phyloP scores from a whole-genome alignment of 805 yeast species.

The Sugiyamaella valdiviana region DNA sequence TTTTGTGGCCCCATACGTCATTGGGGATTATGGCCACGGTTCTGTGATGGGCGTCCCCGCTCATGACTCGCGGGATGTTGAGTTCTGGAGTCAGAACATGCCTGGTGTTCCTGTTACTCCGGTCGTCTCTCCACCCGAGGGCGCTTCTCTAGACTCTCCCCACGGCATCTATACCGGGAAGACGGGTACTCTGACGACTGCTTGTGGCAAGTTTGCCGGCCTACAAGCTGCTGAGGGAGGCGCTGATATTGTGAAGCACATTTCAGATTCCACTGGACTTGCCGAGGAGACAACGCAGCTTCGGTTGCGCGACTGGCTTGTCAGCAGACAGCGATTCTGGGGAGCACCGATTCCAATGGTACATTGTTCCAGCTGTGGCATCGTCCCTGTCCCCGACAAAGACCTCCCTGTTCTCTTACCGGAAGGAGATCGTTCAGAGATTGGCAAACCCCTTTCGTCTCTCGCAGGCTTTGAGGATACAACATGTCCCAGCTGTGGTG shows the following conservation, averaged over 20 bases:
- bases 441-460: slow-evolving; percentile 56
- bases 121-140: slow-evolving; percentile 42
- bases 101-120: slow-evolving; percentile 39
- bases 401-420: slow-evolving; percentile 84
- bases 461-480: slow-evolving; percentile 64
- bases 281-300: slow-evolving; percentile 52
- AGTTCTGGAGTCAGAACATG: slow-evolving; percentile 66
- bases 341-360: slow-evolving; percentile 97
- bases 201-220: slow-evolving; percentile 48
- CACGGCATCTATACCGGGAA: slow-evolving; percentile 34
- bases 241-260: slow-evolving; percentile 35
- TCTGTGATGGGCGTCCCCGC: slow-evolving; percentile 99
- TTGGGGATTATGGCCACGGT: slow-evolving; percentile 78
- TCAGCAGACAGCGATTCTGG: slow-evolving; percentile 94
- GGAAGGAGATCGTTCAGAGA: slow-evolving; percentile 36
- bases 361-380: slow-evolving; percentile 80
- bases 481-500: slow-evolving; percentile 70
- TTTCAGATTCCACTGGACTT: slow-evolving; percentile 32
- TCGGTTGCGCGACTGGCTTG: slow-evolving; percentile 86
- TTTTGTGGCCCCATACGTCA: slow-evolving; percentile 85
- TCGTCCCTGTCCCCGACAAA: slow-evolving; percentile 85
- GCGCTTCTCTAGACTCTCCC: slow-evolving; percentile 5
- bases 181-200: slow-evolving; percentile 44
- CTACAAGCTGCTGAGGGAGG: slow-evolving; percentile 47
- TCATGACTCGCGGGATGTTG: slow-evolving; percentile 79